Conservation (phyloP, 257 asterid genomes). For the Solanum sejunctum region DNA sequence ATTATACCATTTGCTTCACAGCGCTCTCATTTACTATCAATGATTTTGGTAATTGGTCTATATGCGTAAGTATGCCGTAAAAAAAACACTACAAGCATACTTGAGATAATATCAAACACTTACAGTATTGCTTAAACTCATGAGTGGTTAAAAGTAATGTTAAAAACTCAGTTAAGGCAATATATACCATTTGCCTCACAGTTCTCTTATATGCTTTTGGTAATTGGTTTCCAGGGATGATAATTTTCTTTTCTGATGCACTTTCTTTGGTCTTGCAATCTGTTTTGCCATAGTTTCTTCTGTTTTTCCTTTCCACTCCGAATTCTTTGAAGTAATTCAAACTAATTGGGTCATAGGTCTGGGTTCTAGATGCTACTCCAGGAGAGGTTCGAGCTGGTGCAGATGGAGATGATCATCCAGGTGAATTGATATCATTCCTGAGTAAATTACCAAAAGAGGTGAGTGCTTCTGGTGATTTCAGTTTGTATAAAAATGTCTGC, state of each 20-base stretch:
- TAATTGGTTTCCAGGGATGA: not conserved
- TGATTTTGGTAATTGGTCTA: not conserved
- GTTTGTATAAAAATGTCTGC: not conserved
- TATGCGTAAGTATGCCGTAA: constrained; percentile 14
- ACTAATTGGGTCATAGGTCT: constrained; percentile 43
- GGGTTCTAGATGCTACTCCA: constrained; percentile 96
- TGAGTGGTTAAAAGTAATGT: not conserved
- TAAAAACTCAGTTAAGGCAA: not conserved
- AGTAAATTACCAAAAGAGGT: constrained; percentile 67
- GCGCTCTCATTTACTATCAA: not conserved
- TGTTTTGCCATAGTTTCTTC: not conserved
- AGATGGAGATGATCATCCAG: constrained; percentile 96
- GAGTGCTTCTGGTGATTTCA: constrained; percentile 4
- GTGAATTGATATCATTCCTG: constrained; percentile 73
- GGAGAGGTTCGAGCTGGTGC: constrained; percentile 95
- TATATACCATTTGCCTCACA: not conserved
- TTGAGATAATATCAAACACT: not conserved
- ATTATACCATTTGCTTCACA: not conserved
- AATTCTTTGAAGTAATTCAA: not conserved
- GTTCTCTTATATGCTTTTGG: not conserved
- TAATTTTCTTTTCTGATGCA: not conserved
- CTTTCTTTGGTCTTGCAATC: not conserved
- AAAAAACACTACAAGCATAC: not conserved
- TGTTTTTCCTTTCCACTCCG: not conserved
- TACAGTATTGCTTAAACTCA: not conserved